phyloP scores from a whole-genome alignment of 352 stramenopile genomes.

The Phytophthora aleatoria region DNA sequence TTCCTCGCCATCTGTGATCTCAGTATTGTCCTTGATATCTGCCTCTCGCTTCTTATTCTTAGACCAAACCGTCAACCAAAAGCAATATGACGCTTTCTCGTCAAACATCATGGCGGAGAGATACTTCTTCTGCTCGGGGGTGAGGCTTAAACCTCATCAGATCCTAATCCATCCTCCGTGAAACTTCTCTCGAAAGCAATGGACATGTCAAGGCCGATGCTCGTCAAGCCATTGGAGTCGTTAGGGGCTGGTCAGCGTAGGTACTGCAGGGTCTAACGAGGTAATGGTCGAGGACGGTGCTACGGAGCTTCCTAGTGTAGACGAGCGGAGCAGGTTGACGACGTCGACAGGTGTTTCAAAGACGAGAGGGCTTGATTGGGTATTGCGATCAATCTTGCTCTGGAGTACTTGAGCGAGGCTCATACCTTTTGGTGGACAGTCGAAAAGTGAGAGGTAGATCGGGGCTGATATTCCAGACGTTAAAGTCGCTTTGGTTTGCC shows the following conservation, averaged over 20 bases:
- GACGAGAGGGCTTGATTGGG: neutral
- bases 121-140: neutral
- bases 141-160: neutral
- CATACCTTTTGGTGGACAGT: neutral
- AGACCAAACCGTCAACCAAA: neutral
- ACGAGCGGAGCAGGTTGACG: neutral
- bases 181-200: neutral
- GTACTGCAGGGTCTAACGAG: neutral
- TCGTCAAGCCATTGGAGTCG: neutral
- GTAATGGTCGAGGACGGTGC: neutral
- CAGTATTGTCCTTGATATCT: neutral
- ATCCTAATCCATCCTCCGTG: neutral
- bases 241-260: neutral
- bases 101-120: neutral
- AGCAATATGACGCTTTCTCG: neutral
- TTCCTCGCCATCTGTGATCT: neutral
- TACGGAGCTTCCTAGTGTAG: neutral
- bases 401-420: neutral
- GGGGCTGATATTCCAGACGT: no score
- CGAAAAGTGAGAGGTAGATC: neutral
- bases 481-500: no score
- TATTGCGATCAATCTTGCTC: neutral
- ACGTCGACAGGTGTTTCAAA: neutral
- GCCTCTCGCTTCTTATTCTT: neutral
- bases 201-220: neutral